phyloP scores from a whole-genome alignment of 2,329 filamentous ascomycete genomes.

The Fusarium poae region DNA sequence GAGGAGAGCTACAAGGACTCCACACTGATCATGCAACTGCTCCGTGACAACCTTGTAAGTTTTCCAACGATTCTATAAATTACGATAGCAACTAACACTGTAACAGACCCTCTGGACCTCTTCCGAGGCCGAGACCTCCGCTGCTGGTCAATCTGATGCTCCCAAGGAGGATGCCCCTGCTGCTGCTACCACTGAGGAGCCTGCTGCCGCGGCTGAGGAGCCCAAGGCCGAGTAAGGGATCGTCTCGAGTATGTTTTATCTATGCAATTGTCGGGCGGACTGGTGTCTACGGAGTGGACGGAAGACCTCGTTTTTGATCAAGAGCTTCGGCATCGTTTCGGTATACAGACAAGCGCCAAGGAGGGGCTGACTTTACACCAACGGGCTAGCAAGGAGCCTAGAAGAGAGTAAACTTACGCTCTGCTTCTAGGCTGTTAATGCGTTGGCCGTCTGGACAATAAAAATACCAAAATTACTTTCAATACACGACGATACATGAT shows the following conservation, averaged over 20 bases:
- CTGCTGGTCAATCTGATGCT: constrained; percentile 65
- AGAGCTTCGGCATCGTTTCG: constrained; percentile 64
- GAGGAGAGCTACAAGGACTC: constrained; percentile 99
- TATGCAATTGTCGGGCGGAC: constrained; percentile 61
- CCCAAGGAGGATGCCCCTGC: constrained; percentile 62
- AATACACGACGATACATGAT: constrained; percentile 49
- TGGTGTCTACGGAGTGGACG: constrained; percentile 75
- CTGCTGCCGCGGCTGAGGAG: constrained; percentile 71
- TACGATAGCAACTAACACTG: constrained; percentile 49
- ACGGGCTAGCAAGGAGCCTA: constrained; percentile 56
- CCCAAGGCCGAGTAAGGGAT: constrained; percentile 74
- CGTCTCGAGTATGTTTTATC: constrained; percentile 48
- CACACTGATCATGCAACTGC: constrained; percentile 98
- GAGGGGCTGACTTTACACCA: constrained; percentile 54
- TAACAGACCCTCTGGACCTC: constrained; percentile 97
- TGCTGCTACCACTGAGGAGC: constrained; percentile 68
- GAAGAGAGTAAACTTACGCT: constrained; percentile 64
- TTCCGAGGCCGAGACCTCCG: constrained; percentile 90
- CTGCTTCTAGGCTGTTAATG: constrained; percentile 69
- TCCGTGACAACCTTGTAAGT: constrained; percentile 93
- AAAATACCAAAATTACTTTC: constrained; percentile 64
- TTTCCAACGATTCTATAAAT: neutral
- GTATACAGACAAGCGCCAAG: constrained; percentile 59
- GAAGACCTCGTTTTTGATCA: constrained; percentile 67
- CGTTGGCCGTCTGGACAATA: constrained; percentile 68